A percentile compares a stretch with the other conserved stretches of the same genome.
phyloP scores from a whole-genome alignment of 2,329 filamentous ascomycete species.

The Alternaria gansuensis region DNA sequence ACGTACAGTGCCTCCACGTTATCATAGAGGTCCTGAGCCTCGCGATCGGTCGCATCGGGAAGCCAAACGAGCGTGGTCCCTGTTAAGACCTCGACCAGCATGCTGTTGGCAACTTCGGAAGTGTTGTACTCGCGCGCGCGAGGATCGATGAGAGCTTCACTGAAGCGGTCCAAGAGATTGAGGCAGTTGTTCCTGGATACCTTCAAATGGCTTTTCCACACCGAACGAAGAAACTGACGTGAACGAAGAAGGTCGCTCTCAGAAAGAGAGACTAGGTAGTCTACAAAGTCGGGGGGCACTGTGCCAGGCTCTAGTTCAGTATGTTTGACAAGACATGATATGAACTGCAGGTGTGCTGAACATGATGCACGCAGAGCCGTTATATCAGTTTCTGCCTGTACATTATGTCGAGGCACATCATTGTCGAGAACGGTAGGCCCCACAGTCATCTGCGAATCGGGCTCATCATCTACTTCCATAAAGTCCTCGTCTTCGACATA shows the following conservation, averaged over 20 bases:
- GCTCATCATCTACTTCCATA: constrained; percentile 74
- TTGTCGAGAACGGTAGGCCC: constrained; percentile 48
- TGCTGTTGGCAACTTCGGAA: constrained; percentile 50
- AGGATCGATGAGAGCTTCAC: constrained; percentile 46
- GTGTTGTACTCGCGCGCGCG: constrained; percentile 50
- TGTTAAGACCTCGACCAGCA: constrained; percentile 47
- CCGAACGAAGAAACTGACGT: constrained; percentile 39
- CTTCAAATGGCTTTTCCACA: constrained; percentile 37
- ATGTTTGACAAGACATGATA: constrained; percentile 32
- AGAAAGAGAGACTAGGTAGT: constrained; percentile 38
- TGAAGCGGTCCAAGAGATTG: constrained; percentile 42
- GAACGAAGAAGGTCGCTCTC: constrained; percentile 46
- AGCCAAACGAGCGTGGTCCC: constrained; percentile 43
- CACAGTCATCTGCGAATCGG: constrained; percentile 67
- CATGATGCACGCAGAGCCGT: constrained; percentile 45
- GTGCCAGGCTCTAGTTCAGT: constrained; percentile 18
- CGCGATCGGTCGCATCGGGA: constrained; percentile 34
- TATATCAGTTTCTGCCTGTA: constrained; percentile 40
- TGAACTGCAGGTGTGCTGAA: constrained; percentile 41
- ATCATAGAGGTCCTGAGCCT: constrained; percentile 61
- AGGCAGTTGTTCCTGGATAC: constrained; percentile 39
- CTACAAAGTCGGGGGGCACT: constrained; percentile 42
- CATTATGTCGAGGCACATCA: constrained; percentile 59
- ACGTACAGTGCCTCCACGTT: constrained; percentile 79
- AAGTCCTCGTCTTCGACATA: constrained; percentile 58